These are phyloP conservation scores for Vitis hybrid DNA, from an alignment of 177 flowering plant species.

Conservation along the genomic window DNA sequence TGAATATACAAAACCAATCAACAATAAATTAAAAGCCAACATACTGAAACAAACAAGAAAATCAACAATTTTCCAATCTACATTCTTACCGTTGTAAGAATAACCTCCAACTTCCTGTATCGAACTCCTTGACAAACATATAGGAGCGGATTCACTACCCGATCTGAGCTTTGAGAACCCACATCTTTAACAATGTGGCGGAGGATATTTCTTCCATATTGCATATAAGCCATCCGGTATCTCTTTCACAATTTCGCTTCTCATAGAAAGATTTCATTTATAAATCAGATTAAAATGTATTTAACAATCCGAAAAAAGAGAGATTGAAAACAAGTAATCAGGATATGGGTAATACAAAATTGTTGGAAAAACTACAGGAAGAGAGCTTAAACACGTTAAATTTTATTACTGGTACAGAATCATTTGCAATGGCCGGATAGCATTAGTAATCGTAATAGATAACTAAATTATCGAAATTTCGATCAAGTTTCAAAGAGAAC, in stretches of 20 bases:
- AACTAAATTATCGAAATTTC: no score
- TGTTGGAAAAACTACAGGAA: neutral
- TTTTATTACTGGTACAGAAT: no score
- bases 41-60: neutral
- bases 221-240: conserved; percentile 48
- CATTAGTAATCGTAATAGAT: no score
- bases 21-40: neutral
- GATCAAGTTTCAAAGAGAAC: no score
- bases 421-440: no score
- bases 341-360: no score
- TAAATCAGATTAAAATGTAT: no score
- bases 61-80: neutral
- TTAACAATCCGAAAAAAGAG: no score
- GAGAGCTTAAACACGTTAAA: neutral
- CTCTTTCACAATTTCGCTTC: neutral
- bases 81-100: conserved; percentile 73
- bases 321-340: no score
- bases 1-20: conserved; percentile 18
- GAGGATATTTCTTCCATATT: conserved; percentile 47
- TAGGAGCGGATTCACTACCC: conserved; percentile 48
- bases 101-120: conserved; percentile 77
- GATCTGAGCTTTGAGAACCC: conserved; percentile 24
- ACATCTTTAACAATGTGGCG: conserved; percentile 35
- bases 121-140: conserved; percentile 71
- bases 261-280: neutral